A percentile compares a stretch with the other conserved stretches of the same genome.
Evolutionary conservation across 2,329 filamentous ascomycete species (phyloP).

Genomic region (Aureobasidium melanogenum): DNA sequence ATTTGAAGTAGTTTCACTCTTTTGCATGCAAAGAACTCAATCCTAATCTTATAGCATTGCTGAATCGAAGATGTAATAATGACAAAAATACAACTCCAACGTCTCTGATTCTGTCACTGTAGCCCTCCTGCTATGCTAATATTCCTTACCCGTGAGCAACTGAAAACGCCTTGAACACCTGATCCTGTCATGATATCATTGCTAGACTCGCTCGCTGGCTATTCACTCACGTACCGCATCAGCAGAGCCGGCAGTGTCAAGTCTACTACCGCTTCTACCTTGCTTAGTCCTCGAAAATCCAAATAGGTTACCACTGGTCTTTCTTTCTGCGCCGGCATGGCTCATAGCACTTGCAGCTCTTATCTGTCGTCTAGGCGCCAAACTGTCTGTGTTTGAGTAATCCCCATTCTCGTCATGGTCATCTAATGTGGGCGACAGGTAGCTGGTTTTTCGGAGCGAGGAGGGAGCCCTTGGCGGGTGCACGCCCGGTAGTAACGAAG

Average conservation of each 20-base stretch:
- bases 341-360: not conserved
- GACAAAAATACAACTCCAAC: not conserved
- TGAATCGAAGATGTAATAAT: not conserved
- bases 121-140: not conserved
- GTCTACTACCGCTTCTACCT: not conserved
- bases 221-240: not conserved
- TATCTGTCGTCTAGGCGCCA: not conserved
- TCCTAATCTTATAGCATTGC: too few relatives aligned
- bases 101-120: not conserved
- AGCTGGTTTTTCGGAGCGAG: conserved; percentile 6
- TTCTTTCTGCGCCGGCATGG: not conserved
- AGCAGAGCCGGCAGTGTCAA: not conserved
- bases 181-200: not conserved
- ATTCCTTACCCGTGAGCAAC: not conserved
- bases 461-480: not conserved
- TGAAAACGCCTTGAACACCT: not conserved
- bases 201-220: not conserved
- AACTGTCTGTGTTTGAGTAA: not conserved
- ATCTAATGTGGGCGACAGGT: not conserved
- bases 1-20: not conserved
- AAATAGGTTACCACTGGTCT: not conserved
- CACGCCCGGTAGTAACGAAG: not conserved
- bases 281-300: not conserved
- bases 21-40: not conserved
- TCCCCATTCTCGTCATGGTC: not conserved